Evolutionary conservation across 306 rosid species (phyloP).

Genomic region (Senna tora): DNA sequence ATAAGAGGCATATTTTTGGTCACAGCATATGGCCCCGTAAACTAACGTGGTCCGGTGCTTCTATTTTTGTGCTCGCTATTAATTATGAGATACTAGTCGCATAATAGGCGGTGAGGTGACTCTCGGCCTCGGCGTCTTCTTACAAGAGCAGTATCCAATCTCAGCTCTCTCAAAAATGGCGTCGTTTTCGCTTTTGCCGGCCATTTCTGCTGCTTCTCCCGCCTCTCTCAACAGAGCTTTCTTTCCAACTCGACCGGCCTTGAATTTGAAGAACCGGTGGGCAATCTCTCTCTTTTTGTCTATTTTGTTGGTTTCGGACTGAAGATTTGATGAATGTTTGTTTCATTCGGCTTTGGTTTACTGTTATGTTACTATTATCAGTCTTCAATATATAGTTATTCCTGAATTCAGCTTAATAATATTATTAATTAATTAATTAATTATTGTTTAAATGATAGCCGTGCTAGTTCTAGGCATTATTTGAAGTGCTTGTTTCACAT

Average conservation of each 20-base stretch:
- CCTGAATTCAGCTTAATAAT: background rate
- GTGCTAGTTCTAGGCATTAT: background rate
- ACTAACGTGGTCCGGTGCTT: slow-evolving; percentile 3
- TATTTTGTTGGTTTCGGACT: slow-evolving; percentile 2
- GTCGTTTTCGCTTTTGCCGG: slow-evolving; percentile 58
- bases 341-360: slow-evolving; percentile 14
- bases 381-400: background rate
- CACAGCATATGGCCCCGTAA: too few species aligned
- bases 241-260: slow-evolving; percentile 44
- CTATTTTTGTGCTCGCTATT: background rate
- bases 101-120: background rate
- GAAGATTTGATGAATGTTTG: background rate
- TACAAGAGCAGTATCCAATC: background rate
- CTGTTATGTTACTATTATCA: background rate
- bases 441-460: background rate
- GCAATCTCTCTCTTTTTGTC: slow-evolving; percentile 25
- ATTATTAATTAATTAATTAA: too few species aligned
- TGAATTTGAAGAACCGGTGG: slow-evolving; percentile 58
- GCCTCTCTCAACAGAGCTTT: slow-evolving; percentile 41
- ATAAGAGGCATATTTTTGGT: too few species aligned
- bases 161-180: slow-evolving; percentile 49
- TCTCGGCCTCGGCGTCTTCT: background rate
- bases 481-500: background rate
- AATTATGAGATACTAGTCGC: background rate
- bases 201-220: slow-evolving; percentile 49